A percentile compares a stretch with the other conserved stretches of the same genome.
Evolutionary conservation across 2,329 filamentous ascomycete genomes (phyloP).

Genomic region (Botryotinia globosa): DNA sequence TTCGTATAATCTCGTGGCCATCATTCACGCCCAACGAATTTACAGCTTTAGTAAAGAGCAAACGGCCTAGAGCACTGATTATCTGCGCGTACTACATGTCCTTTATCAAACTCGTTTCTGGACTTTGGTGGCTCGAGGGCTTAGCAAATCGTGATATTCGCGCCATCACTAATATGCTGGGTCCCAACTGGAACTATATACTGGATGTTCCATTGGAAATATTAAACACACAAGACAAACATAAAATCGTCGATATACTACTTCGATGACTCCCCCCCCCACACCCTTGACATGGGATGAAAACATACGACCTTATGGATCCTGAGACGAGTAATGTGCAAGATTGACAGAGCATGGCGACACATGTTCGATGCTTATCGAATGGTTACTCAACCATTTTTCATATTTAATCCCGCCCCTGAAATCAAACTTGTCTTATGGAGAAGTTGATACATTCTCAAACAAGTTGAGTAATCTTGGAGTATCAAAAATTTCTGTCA

Average conservation of each 20-base stretch:
- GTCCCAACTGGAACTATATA: conserved; percentile 20
- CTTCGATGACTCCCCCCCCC: conserved; percentile 11
- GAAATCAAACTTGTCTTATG: background rate
- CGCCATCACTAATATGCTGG: conserved; percentile 20
- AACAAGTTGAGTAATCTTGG: background rate
- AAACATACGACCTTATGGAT: background rate
- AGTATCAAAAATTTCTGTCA: background rate
- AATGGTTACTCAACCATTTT: background rate
- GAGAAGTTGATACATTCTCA: background rate
- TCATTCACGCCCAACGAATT: conserved; percentile 24
- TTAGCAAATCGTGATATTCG: conserved; percentile 26
- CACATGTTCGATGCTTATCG: background rate
- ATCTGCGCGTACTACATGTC: conserved; percentile 28
- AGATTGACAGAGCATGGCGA: background rate
- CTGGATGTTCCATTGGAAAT: conserved; percentile 23
- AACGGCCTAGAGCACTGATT: conserved; percentile 27
- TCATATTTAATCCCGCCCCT: background rate
- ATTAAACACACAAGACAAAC: conserved; percentile 13
- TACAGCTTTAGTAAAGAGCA: conserved; percentile 20
- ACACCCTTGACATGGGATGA: background rate
- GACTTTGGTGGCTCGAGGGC: conserved; percentile 30
- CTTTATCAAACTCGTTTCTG: conserved; percentile 27
- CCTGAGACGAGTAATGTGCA: background rate
- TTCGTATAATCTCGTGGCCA: conserved; percentile 33
- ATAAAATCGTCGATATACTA: conserved; percentile 32